Percentiles rank a stretch among this genome's conserved stretches.
phyloP scores from a whole-genome alignment of 768 basidiomycete genomes.

The Kwoniella sp. region DNA sequence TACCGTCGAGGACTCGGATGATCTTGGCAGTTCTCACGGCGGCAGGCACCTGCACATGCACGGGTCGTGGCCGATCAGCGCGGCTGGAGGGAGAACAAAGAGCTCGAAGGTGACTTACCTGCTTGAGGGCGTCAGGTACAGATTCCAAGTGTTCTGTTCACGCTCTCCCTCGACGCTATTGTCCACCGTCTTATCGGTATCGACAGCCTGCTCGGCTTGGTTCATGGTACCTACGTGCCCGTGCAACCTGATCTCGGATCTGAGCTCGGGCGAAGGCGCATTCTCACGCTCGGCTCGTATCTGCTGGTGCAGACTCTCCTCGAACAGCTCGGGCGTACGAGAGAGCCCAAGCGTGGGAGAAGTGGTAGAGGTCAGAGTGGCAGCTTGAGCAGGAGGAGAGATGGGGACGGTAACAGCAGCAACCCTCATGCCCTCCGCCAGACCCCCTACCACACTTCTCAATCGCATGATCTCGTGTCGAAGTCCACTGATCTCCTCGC shows the following conservation, averaged over 20 bases:
- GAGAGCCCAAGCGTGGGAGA: too few species aligned
- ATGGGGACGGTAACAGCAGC: too few species aligned
- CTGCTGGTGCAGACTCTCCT: too few species aligned
- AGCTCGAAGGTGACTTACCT: too few species aligned
- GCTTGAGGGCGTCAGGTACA: not conserved
- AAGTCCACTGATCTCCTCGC: conserved; percentile 27
- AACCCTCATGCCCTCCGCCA: conserved; percentile 26
- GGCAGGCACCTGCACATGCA: too few species aligned
- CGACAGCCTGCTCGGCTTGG: not conserved
- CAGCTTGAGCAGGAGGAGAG: too few species aligned
- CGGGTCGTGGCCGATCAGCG: too few species aligned
- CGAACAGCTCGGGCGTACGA: too few species aligned
- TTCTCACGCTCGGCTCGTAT: conserved; percentile 1
- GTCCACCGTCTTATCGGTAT: not conserved
- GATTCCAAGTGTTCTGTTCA: not conserved
- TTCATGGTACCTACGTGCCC: not conserved
- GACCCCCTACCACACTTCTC: conserved; percentile 29
- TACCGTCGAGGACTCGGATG: conserved; percentile 6
- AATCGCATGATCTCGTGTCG: conserved; percentile 35
- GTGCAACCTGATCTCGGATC: too few species aligned
- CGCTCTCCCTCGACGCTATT: not conserved
- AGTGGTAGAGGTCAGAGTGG: too few species aligned
- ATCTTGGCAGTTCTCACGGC: conserved; percentile 2
- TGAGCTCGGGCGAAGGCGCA: too few species aligned
- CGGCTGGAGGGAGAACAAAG: too few species aligned